These are phyloP conservation scores for Pythium sp. DNA, from an alignment of 352 stramenopile species.

Conservation along the genomic window DNA sequence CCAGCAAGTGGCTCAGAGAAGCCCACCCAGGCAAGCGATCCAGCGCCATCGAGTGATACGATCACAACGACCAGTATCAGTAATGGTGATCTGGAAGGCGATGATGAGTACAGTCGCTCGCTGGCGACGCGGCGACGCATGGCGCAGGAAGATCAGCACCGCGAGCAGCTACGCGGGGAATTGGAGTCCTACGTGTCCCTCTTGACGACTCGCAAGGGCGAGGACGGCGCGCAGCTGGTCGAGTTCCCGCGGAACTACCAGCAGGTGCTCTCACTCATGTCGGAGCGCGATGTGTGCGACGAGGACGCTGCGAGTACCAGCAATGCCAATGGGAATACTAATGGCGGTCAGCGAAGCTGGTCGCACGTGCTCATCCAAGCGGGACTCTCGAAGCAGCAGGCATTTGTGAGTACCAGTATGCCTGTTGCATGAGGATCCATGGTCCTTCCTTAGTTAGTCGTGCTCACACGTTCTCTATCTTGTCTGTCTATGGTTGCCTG, in stretches of 20 bases:
- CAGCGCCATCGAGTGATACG: no score
- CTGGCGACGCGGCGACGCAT: conserved; percentile 14
- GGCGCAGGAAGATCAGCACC: conserved; percentile 30
- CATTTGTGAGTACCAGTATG: conserved; percentile 37
- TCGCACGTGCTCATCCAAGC: conserved; percentile 59
- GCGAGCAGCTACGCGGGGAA: conserved; percentile 39
- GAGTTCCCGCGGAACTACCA: conserved; percentile 64
- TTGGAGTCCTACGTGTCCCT: conserved; percentile 46
- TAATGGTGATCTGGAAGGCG: background rate
- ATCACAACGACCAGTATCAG: background rate
- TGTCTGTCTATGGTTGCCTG: background rate
- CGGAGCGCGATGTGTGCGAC: conserved; percentile 40
- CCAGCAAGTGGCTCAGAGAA: background rate
- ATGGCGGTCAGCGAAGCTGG: conserved; percentile 37
- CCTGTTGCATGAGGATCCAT: background rate
- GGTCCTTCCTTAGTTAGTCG: background rate
- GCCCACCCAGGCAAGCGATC: no score
- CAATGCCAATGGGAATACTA: background rate
- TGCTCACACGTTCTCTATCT: background rate
- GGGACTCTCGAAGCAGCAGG: conserved; percentile 63
- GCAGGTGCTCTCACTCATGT: conserved; percentile 68
- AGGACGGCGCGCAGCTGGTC: conserved; percentile 46
- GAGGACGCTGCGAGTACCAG: conserved; percentile 8
- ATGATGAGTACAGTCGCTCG: conserved; percentile 24
- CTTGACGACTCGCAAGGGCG: conserved; percentile 34